These are phyloP conservation scores for Neurospora sp. DNA, from an alignment of 495 filamentous ascomycete species.

Conservation along the genomic window DNA sequence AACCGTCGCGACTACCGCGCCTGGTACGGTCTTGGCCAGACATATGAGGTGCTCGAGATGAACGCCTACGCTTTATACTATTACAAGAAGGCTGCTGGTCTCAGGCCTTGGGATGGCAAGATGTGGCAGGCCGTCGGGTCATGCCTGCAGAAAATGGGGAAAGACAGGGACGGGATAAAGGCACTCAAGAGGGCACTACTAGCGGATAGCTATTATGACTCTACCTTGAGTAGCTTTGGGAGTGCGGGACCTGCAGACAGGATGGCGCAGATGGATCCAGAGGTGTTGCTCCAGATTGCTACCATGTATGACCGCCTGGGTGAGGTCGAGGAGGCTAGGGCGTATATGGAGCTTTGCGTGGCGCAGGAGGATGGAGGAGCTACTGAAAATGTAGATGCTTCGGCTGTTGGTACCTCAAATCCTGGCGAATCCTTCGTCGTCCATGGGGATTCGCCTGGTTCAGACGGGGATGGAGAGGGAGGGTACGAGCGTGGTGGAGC, in stretches of 20 bases:
- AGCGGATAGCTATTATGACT: conserved; percentile 70
- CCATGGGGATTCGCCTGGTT: conserved; percentile 31
- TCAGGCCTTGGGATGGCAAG: conserved; percentile 86
- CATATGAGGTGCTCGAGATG: conserved; percentile 97
- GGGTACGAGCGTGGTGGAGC: conserved; percentile 22
- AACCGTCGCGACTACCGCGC: conserved; percentile 96
- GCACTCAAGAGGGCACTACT: conserved; percentile 85
- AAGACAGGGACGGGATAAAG: conserved; percentile 77
- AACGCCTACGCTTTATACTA: conserved; percentile 94
- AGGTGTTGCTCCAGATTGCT: conserved; percentile 82
- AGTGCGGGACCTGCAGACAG: conserved; percentile 22
- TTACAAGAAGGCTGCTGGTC: conserved; percentile 86
- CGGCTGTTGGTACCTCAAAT: conserved; percentile 4
- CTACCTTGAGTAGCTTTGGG: conserved; percentile 37
- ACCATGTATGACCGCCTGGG: conserved; percentile 72
- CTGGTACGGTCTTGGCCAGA: conserved; percentile 96
- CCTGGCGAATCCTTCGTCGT: conserved; percentile 40
- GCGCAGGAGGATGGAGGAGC: conserved; percentile 67
- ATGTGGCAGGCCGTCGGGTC: conserved; percentile 97
- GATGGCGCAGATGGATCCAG: conserved; percentile 66
- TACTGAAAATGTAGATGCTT: conserved; percentile 19
- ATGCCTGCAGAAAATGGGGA: conserved; percentile 80
- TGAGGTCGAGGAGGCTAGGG: conserved; percentile 66
- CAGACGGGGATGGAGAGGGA: conserved; percentile 32
- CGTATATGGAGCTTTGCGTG: conserved; percentile 90